Evolutionary conservation across 306 rosid species (phyloP).

Genomic region (Gastrolobium bilobum): DNA sequence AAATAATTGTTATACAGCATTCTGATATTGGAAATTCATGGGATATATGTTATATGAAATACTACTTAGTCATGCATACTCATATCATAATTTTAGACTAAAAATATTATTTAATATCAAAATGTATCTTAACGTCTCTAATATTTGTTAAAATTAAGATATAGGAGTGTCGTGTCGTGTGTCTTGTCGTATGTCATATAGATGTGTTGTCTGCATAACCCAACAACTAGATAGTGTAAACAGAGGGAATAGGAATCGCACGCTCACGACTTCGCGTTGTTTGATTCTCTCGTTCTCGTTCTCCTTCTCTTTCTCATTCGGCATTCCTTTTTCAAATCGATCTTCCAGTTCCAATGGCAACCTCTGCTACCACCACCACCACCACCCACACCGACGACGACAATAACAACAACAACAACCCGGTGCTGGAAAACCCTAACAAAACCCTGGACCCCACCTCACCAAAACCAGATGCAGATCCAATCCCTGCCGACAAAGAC

Average conservation of each 20-base stretch:
- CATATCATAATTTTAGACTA: too few relatives aligned
- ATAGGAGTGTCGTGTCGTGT: too few relatives aligned
- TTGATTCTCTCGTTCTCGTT: conserved; percentile 6
- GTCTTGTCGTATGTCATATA: too few relatives aligned
- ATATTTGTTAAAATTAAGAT: too few relatives aligned
- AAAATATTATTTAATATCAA: too few relatives aligned
- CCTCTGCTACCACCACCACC: conserved; percentile 35
- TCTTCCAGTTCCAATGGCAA: conserved; percentile 60
- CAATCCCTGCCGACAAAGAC: conserved; percentile 35
- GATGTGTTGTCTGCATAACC: too few relatives aligned
- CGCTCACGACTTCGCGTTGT: not conserved
- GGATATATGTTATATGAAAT: too few relatives aligned
- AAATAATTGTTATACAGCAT: too few relatives aligned
- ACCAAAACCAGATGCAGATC: conserved; percentile 47
- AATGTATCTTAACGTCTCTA: too few relatives aligned
- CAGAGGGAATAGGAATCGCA: not conserved
- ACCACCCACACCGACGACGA: conserved; percentile 8
- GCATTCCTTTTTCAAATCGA: not conserved
- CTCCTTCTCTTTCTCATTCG: not conserved
- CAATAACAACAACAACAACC: conserved; percentile 47
- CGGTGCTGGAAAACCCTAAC: conserved; percentile 62
- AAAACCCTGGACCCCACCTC: conserved; percentile 63
- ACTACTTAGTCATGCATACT: too few relatives aligned
- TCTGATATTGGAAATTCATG: too few relatives aligned
- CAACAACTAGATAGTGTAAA: not conserved